Base-by-base conservation (phyloP, 108 stramenopile species). In the Phaeodactylum tricornutum region DNA sequence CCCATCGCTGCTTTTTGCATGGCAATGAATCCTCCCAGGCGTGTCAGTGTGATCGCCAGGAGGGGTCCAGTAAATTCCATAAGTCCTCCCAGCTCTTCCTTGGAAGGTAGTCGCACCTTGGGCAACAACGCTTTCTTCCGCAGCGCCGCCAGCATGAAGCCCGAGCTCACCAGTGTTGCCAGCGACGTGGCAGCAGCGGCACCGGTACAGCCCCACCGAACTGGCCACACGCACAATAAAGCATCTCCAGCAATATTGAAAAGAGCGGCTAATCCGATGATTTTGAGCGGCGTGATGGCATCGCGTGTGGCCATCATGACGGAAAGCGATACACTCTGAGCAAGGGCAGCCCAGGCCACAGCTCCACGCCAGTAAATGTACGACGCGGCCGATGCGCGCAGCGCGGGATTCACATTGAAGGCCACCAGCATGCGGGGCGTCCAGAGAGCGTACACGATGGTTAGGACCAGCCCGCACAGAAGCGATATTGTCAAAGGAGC, bases 271-370 rank as follows among this genome's bases (percentile, higher is more conserved):
- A 65, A 52, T 7, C 51, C 41, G 36, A 87, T 66, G 51, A 87
- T 87, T 59, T 75, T 82, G 43, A 87, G 43, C 14, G 85, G 85
- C 6, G 85, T 87, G 22, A 80, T 63, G 16, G 78, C 75, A 75
- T 87, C 85, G 33, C 68, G 62, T 27, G 85, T 78, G 2, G 75
- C 81, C 71, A 87, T 59, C 50, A 87, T 64, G 9, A 82, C 47
- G 2, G 64, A 65, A 3, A 87, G 55, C 14, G 55, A 55, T 1
- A 76, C 57, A 33, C 50, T 57, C 43, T 87, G 85, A 7, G 73
- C 72, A 59, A 87, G 48, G 1, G 85, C 81, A 20, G 78, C 75
- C 73, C 73, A 77, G 2, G 85, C 57, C 43, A 74, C 62, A 4
- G 67, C 73, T 23, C 77, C 77, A 8, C 77, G 42, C 77, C 77